Evolutionary conservation across 257 asterid species (phyloP).

Genomic region (Nicotiana attenuata): DNA sequence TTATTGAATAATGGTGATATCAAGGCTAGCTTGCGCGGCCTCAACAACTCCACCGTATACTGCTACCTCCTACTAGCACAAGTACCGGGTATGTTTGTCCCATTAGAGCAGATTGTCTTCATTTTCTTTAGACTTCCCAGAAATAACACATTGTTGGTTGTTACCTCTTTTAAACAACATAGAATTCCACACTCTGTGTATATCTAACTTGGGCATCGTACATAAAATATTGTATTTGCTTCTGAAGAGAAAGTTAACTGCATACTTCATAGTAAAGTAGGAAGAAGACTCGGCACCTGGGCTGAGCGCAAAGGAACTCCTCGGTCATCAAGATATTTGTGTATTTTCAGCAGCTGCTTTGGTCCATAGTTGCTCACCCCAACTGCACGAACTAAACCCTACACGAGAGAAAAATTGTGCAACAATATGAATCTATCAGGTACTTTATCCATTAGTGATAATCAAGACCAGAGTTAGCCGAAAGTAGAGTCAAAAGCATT

Average conservation of each 20-base stretch:
- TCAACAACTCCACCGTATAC: neutral
- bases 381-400: constrained; percentile 92
- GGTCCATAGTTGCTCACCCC: constrained; percentile 99
- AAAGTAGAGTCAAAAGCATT: neutral
- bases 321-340: constrained; percentile 67
- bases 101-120: neutral
- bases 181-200: neutral
- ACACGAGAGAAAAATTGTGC: neutral
- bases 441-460: neutral
- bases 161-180: neutral
- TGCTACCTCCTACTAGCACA: neutral
- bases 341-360: constrained; percentile 72
- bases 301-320: constrained; percentile 90
- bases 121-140: neutral
- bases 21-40: neutral
- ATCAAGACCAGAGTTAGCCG: neutral
- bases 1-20: neutral
- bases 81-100: neutral
- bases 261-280: neutral
- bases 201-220: neutral
- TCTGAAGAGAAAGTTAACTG: neutral
- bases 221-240: neutral
- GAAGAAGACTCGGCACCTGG: constrained; percentile 42
- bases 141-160: neutral
- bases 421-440: neutral